A percentile compares a stretch with the other conserved stretches of the same genome.
Evolutionary conservation across 345 rosid genomes (phyloP).

Genomic region (Viola odorata): DNA sequence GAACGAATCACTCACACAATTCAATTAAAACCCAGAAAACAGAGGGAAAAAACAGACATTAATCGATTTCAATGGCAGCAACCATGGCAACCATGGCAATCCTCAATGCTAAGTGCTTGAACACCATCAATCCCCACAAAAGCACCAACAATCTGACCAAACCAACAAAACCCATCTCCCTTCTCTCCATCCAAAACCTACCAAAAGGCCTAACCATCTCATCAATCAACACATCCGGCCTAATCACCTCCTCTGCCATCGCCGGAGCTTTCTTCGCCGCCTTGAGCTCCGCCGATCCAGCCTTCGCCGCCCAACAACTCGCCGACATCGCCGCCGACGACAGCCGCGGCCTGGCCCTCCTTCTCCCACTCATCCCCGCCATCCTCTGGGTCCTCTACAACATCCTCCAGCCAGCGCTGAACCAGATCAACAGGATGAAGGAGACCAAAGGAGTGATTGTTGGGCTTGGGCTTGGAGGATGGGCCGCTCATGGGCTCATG

Average conservation of each 20-base stretch:
- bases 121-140: constrained; percentile 26
- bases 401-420: constrained; percentile 88
- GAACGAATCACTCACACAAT: neutral
- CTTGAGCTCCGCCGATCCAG: constrained; percentile 60
- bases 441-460: constrained; percentile 52
- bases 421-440: constrained; percentile 78
- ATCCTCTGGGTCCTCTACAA: constrained; percentile 90
- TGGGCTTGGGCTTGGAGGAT: constrained; percentile 77
- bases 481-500: constrained; percentile 52
- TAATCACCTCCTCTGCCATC: constrained; percentile 42
- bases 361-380: constrained; percentile 82
- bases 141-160: constrained; percentile 24
- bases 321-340: constrained; percentile 71
- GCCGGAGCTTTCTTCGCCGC: constrained; percentile 84
- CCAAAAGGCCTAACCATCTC: constrained; percentile 43
- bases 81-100: constrained; percentile 62
- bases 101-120: constrained; percentile 52
- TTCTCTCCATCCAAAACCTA: constrained; percentile 33
- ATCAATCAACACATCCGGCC: constrained; percentile 21
- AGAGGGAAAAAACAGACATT: neutral
- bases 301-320: constrained; percentile 81
- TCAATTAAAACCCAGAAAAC: neutral
- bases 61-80: constrained; percentile 40
- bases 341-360: constrained; percentile 78
- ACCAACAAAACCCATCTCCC: constrained; percentile 29